phyloP scores from a whole-genome alignment of 2,329 filamentous ascomycete genomes.

The Colletotrichum godetiae region DNA sequence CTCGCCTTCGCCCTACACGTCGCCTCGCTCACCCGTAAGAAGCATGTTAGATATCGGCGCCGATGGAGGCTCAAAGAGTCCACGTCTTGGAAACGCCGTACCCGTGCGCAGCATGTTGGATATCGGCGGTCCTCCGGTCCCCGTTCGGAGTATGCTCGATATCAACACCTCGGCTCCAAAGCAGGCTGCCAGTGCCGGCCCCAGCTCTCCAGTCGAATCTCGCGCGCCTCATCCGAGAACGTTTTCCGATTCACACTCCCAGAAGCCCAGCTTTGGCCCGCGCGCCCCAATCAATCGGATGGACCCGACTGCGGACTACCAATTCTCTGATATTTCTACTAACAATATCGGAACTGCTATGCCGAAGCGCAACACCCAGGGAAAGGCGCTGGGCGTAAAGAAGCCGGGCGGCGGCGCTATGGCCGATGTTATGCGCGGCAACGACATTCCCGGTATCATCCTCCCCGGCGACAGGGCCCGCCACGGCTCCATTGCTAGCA shows the following conservation, averaged over 20 bases:
- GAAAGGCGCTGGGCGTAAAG: constrained; percentile 43
- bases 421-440: constrained; percentile 64
- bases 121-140: constrained; percentile 57
- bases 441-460: constrained; percentile 61
- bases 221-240: constrained; percentile 58
- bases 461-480: constrained; percentile 59
- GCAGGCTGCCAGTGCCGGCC: constrained; percentile 52
- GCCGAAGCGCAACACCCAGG: constrained; percentile 64
- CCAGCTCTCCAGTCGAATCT: constrained; percentile 58
- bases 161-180: constrained; percentile 50
- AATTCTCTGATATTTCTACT: constrained; percentile 70
- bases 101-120: constrained; percentile 76
- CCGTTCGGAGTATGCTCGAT: constrained; percentile 65
- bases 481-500: constrained; percentile 51
- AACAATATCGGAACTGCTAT: constrained; percentile 60
- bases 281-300: constrained; percentile 40
- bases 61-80: constrained; percentile 49
- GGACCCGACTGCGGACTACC: constrained; percentile 61
- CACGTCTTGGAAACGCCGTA: constrained; percentile 51
- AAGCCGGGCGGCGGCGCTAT: constrained; percentile 52
- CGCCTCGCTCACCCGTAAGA: constrained; percentile 73
- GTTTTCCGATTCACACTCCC: constrained; percentile 63
- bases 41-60: constrained; percentile 74
- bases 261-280: constrained; percentile 59
- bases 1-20: constrained; percentile 65